These are phyloP conservation scores for Trichomonascaceae sp. DNA, from an alignment of 1,139 yeast genomes.

Conservation along the genomic window DNA sequence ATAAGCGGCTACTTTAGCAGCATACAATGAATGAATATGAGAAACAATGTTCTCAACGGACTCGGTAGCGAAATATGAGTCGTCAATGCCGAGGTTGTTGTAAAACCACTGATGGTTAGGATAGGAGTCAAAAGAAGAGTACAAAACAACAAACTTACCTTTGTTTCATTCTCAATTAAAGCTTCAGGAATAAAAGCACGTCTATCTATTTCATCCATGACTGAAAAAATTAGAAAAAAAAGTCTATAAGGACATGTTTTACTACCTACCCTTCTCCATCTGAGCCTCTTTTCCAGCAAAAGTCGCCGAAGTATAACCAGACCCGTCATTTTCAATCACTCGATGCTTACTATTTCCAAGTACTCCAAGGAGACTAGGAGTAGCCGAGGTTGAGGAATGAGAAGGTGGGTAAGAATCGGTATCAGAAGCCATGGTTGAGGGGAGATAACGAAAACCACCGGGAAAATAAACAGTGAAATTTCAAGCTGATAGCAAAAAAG, in stretches of 20 bases:
- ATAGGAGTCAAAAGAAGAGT: not conserved
- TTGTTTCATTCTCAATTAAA: conserved; percentile 77
- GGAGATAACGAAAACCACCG: not conserved
- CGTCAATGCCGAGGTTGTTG: conserved; percentile 82
- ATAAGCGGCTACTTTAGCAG: conserved; percentile 88
- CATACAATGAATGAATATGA: conserved; percentile 78
- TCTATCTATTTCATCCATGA: conserved; percentile 73
- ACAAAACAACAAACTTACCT: conserved; percentile 24
- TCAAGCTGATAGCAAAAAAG: not conserved
- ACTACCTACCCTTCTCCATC: conserved; percentile 45
- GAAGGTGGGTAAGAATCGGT: conserved; percentile 5
- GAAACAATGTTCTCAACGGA: conserved; percentile 73
- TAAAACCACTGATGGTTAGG: conserved; percentile 60
- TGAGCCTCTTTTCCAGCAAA: conserved; percentile 81
- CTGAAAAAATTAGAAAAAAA: conserved; percentile 31
- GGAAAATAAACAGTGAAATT: not conserved
- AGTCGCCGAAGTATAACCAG: conserved; percentile 67
- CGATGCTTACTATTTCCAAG: conserved; percentile 14
- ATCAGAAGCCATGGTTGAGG: conserved; percentile 5
- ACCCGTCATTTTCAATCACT: conserved; percentile 22
- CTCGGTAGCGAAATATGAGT: conserved; percentile 81
- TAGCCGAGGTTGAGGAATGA: conserved; percentile 11
- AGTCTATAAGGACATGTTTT: not conserved
- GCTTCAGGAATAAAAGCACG: conserved; percentile 87
- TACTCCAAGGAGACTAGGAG: conserved; percentile 9